A percentile compares a stretch with the other conserved stretches of the same genome.
phyloP scores from a whole-genome alignment of 768 basidiomycete genomes.

The Kondoa malvinella region DNA sequence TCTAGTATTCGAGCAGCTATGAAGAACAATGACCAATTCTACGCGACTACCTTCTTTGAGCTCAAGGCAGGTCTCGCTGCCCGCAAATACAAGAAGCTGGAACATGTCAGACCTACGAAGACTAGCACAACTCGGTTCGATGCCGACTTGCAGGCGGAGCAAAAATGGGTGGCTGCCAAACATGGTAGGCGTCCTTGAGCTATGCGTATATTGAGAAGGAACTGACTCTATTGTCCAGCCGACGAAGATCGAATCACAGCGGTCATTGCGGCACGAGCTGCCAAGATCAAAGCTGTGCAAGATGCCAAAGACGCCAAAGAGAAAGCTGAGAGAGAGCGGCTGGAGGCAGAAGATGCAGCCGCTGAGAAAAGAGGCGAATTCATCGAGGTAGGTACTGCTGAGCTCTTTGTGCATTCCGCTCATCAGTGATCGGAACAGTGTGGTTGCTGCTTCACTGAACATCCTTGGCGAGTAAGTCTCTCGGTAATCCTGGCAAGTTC shows the following conservation, averaged over 20 bases:
- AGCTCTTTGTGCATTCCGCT: neutral
- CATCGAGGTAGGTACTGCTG: slow-evolving; percentile 2
- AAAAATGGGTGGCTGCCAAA: neutral
- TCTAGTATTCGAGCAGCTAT: slow-evolving; percentile 15
- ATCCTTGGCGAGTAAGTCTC: slow-evolving; percentile 7
- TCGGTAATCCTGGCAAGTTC: neutral
- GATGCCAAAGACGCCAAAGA: neutral
- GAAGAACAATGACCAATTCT: slow-evolving; percentile 10
- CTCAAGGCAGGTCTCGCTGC: neutral
- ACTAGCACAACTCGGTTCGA: neutral
- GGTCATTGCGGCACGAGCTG: neutral
- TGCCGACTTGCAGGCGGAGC: neutral
- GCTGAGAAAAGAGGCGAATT: neutral
- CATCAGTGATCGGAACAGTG: slow-evolving; percentile 11
- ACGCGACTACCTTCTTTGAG: slow-evolving; percentile 16
- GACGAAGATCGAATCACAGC: neutral
- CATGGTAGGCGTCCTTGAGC: neutral
- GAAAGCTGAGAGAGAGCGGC: slow-evolving; percentile 8
- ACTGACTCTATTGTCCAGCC: too few relatives aligned
- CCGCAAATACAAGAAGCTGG: slow-evolving; percentile 7
- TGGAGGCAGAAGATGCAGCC: neutral
- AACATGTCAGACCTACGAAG: neutral
- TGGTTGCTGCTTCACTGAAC: slow-evolving; percentile 25
- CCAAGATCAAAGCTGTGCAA: neutral
- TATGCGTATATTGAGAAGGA: too few relatives aligned